Conservation (phyloP, 345 rosid genomes). For the Erysimum cheiranthoides region DNA sequence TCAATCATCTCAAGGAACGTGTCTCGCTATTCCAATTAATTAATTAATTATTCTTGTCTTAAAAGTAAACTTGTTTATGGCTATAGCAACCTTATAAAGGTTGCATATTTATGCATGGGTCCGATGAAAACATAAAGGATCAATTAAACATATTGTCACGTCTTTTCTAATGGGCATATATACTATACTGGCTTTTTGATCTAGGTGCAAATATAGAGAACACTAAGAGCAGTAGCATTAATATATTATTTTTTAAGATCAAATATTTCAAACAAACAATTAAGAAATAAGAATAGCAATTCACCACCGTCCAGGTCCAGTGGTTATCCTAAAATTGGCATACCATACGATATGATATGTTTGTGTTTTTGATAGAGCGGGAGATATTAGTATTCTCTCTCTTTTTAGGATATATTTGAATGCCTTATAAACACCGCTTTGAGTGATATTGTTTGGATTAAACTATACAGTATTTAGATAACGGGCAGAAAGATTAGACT, state of each 20-base stretch:
- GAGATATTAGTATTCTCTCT: no score
- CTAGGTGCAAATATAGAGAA: constrained; percentile 31
- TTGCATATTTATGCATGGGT: constrained; percentile 26
- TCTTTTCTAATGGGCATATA: constrained; percentile 32
- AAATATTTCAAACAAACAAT: neutral
- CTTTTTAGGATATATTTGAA: no score
- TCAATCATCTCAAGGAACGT: constrained; percentile 41
- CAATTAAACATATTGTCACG: constrained; percentile 21
- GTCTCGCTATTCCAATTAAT: constrained; percentile 2
- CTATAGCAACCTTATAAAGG: constrained; percentile 1
- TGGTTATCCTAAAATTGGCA: no score
- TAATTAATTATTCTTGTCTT: neutral
- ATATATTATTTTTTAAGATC: neutral
- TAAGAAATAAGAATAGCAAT: no score
- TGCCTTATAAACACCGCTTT: no score
- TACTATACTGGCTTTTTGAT: constrained; percentile 30
- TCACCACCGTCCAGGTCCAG: no score
- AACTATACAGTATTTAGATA: no score
- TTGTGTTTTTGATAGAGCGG: no score
- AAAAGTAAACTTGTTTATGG: constrained; percentile 24
- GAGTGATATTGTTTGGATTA: no score
- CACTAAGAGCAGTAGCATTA: constrained; percentile 20
- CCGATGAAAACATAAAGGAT: constrained; percentile 40
- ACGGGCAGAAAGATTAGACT: no score
- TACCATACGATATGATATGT: no score